Evolutionary conservation across 2,329 filamentous ascomycete genomes (phyloP).

Genomic region (Malbranchea zuffiana): DNA sequence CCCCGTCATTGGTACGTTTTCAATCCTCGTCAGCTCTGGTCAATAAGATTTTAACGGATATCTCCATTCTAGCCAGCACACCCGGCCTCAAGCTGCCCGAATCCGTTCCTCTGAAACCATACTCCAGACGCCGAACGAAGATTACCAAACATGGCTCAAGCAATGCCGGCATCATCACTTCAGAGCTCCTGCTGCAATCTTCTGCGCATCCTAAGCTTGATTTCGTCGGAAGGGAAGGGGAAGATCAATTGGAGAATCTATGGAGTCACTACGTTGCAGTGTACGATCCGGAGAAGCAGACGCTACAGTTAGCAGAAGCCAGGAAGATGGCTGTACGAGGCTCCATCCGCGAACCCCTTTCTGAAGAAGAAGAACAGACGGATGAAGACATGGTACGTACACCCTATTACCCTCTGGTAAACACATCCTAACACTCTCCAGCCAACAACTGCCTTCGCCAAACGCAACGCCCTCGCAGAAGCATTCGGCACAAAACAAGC

Average conservation of each 20-base stretch:
- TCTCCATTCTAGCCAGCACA: conserved; percentile 16
- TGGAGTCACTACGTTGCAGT: conserved; percentile 52
- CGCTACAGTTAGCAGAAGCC: conserved; percentile 44
- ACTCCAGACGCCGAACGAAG: conserved; percentile 41
- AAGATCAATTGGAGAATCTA: conserved; percentile 41
- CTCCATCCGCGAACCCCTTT: conserved; percentile 26
- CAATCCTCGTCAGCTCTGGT: neutral
- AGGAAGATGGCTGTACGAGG: conserved; percentile 47
- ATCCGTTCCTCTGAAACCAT: conserved; percentile 28
- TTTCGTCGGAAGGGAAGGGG: conserved; percentile 43
- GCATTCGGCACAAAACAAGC: conserved; percentile 43
- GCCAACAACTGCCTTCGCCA: conserved; percentile 30
- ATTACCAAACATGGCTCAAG: conserved; percentile 22
- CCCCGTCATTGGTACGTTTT: conserved; percentile 39
- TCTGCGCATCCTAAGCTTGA: conserved; percentile 50
- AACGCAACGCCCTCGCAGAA: conserved; percentile 36
- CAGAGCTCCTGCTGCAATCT: conserved; percentile 49
- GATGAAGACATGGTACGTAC: conserved; percentile 15
- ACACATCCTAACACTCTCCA: conserved; percentile 11
- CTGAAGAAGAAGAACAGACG: conserved; percentile 21
- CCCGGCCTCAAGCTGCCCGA: conserved; percentile 20
- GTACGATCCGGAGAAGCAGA: conserved; percentile 44
- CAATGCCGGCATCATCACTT: conserved; percentile 29
- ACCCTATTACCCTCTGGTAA: neutral
- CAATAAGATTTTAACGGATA: neutral